Evolutionary conservation across 345 rosid species (phyloP), one percentile per base, ranked within the genome.

Genomic region (Boechera stricta): DNA sequence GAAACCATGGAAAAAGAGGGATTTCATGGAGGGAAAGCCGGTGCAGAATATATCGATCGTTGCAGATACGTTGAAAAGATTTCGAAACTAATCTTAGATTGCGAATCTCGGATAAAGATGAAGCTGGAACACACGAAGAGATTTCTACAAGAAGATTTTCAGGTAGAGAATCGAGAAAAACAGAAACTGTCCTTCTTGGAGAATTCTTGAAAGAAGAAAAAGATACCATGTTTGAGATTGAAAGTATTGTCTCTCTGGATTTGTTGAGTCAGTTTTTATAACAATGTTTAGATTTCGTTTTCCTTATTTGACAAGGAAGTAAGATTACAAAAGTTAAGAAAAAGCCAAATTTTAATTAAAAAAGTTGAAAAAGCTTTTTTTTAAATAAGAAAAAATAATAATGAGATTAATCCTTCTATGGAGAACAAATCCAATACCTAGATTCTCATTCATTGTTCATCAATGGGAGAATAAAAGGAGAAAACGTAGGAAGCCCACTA

Each of bases 91-190:
- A 4, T 33, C 11, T 11, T 10, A 74, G 47, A n/a, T 21, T 44
- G 2, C 1, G 26, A 13, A 65, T 5, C 4, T 64, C 56, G 0
- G 64, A 10, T 13, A 55, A 10, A 13, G 72, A 74, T 15, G 72
- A 55, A 55, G 48, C 8, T 18, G 36, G 49, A 32, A 74, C 36
- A 4, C 36, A 3, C 36, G 33, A 51, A 28, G 31, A 72, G 45
- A 72, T 53, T n/a, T 51, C 76, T 4, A 72, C 15, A n/a, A 72
- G 76, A 36, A 72, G 60, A 0, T 61, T 61, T 4, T 72, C 21
- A 26, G 76, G 68, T 15, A 72, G 39, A 72, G 76, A 36, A 7
- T 32, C 7, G 15, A 72, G 52, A 36, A 61, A 61, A 26, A 47
- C 21, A 35, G n/a, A 26, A 12, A 6, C 5, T 5, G 21, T 10